Conservation (phyloP, 352 stramenopile species). For the Pythium utonaiense region DNA sequence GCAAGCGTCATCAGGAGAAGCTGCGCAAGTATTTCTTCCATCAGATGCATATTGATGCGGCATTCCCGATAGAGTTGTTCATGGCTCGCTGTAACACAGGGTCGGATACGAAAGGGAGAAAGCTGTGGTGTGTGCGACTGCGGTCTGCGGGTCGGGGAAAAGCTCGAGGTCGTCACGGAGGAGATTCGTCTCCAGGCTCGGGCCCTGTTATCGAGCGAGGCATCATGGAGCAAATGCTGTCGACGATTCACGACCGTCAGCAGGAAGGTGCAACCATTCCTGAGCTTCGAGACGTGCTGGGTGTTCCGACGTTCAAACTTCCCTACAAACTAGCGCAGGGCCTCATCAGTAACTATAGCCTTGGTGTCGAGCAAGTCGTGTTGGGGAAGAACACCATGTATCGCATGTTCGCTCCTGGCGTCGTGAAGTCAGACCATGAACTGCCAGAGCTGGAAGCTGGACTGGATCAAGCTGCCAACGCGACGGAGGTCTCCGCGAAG, state of each 20-base stretch:
- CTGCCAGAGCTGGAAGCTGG: neutral
- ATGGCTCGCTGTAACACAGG: constrained; percentile 76
- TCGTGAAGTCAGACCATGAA: constrained; percentile 11
- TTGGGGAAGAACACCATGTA: constrained; percentile 82
- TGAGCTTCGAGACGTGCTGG: constrained; percentile 71
- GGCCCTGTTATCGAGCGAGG: constrained; percentile 64
- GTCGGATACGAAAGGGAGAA: constrained; percentile 53
- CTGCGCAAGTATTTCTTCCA: constrained; percentile 82
- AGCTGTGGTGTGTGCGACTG: constrained; percentile 76
- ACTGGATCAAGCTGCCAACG: constrained; percentile 4
- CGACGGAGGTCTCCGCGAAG: neutral
- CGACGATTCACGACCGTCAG: constrained; percentile 48
- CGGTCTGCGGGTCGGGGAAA: constrained; percentile 16
- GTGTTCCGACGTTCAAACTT: constrained; percentile 80
- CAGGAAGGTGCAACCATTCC: constrained; percentile 64
- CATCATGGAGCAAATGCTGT: constrained; percentile 79
- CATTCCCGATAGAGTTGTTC: constrained; percentile 74
- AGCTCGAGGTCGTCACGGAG: constrained; percentile 2
- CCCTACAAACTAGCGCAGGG: constrained; percentile 78
- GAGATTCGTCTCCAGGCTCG: neutral
- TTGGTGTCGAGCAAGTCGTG: constrained; percentile 74
- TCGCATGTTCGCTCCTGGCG: constrained; percentile 64
- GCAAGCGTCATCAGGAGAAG: constrained; percentile 77
- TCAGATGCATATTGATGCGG: constrained; percentile 49
- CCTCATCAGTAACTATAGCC: constrained; percentile 77